Base-by-base conservation (phyloP, 2,329 filamentous ascomycete genomes). In the Fusarium scirpi region DNA sequence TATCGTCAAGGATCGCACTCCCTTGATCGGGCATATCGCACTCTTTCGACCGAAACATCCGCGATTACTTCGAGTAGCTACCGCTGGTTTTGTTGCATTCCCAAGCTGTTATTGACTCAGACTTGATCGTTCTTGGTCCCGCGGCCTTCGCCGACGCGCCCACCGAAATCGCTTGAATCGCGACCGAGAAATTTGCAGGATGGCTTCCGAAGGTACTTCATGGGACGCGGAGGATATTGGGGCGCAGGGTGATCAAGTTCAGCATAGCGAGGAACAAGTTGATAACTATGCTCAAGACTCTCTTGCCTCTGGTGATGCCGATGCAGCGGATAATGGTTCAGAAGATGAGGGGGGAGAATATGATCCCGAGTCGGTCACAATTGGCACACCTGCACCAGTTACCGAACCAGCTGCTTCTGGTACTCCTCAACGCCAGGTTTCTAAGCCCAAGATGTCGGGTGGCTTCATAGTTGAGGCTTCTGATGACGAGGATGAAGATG, bases 381-480 rank as follows among this genome's bases (percentile, higher is more conserved):
- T 85, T 68, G 78, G 79, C 27, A 70, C 82, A 78, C 60, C 80
- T 72, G 65, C 79, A 77, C 73, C 86, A 82, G 77, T 72, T 48
- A 55, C 75, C 58, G 76, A 79, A 61, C 72, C 74, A 64, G 60
- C 73, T 45, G 71, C 74, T 48, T 73, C 76, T 40, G 68, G 76
- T 32, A 73, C 74, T 30, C 70, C 72, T 18, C 79, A 78, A 65
- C 75, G 71, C 57, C 71, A 74, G 63, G 38, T 76, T 7, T 72
- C 80, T 63, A 91, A 91, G 79, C 89, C 86, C 34, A 88, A 88
- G 78, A 87, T 84, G 65, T 84, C 86, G 25, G 87, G 86, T 44
- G 87, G 87, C 46, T 90, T 90, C 79, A 80, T 89, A 76, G 83
- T 89, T 73, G 86, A 85, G 77, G 87, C 86, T 57, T 89, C 87